These are phyloP conservation scores for Coemansia sp. DNA, from an alignment of 192 early-diverging fungal genomes.

Conservation along the genomic window DNA sequence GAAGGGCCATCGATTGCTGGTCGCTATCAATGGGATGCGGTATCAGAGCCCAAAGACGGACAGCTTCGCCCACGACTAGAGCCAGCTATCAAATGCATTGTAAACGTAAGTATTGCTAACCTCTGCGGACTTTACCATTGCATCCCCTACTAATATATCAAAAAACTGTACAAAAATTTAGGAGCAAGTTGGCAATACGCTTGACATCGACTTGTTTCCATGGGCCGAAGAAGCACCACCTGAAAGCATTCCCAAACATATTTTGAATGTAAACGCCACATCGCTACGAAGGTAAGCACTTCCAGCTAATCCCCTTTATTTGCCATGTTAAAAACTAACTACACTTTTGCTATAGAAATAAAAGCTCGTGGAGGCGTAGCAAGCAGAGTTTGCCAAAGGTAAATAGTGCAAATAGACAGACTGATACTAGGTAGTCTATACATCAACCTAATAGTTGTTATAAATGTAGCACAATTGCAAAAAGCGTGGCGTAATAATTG, in stretches of 20 bases:
- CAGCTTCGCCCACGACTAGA: slow-evolving; percentile 22
- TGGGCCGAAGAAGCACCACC: slow-evolving; percentile 32
- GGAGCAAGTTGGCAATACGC: slow-evolving; percentile 20
- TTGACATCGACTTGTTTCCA: slow-evolving; percentile 32
- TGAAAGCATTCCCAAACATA: slow-evolving; percentile 25
- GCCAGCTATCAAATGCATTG: slow-evolving; percentile 37
- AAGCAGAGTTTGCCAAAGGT: slow-evolving; percentile 4
- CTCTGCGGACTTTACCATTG: neutral
- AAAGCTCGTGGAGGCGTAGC: slow-evolving; percentile 7
- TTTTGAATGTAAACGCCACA: slow-evolving; percentile 26
- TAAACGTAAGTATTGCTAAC: slow-evolving; percentile 13
- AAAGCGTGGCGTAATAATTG: slow-evolving; percentile 29
- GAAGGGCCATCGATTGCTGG: neutral
- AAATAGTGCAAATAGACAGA: neutral
- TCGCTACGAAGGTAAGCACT: slow-evolving; percentile 42
- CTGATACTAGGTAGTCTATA: neutral
- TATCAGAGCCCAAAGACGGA: neutral
- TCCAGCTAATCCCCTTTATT: neutral
- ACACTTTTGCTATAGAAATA: slow-evolving; percentile 8
- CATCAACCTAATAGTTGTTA: neutral
- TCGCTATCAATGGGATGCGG: neutral
- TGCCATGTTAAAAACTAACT: neutral
- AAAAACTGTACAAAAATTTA: neutral
- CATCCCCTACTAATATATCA: neutral
- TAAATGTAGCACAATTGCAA: neutral